A percentile compares a stretch with the other conserved stretches of the same genome.
Evolutionary conservation across 805 yeast genomes (phyloP).

Genomic region (Saccharomycopsis capsularis): DNA sequence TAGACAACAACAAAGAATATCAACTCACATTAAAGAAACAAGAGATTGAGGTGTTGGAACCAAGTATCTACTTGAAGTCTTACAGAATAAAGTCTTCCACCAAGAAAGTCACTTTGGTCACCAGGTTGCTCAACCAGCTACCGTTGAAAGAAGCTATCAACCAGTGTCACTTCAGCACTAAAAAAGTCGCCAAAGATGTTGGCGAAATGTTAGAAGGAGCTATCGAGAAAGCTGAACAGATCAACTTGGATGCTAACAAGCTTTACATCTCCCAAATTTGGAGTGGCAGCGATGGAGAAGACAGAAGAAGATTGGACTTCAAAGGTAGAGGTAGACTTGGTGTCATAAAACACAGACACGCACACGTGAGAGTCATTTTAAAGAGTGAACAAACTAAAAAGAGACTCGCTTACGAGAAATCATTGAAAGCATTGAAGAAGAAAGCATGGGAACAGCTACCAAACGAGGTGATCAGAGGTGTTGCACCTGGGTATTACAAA

Average conservation of each 20-base stretch:
- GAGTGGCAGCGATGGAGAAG: constrained; percentile 84
- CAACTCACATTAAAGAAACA: constrained; percentile 49
- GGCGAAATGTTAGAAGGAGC: constrained; percentile 71
- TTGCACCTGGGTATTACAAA: constrained; percentile 44
- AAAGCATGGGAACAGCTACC: constrained; percentile 48
- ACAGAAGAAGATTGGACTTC: constrained; percentile 63
- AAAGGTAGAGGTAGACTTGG: constrained; percentile 93
- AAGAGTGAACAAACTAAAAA: constrained; percentile 57
- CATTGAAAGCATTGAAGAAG: constrained; percentile 38
- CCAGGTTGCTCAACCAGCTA: constrained; percentile 68
- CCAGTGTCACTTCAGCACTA: constrained; percentile 82
- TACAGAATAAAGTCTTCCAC: constrained; percentile 79
- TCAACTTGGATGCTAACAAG: constrained; percentile 53
- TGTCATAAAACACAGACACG: constrained; percentile 62
- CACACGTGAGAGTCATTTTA: constrained; percentile 74
- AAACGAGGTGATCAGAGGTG: constrained; percentile 41
- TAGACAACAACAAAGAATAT: constrained; percentile 39
- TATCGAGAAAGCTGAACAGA: constrained; percentile 54
- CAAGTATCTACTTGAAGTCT: constrained; percentile 75
- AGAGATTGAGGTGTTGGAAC: constrained; percentile 78
- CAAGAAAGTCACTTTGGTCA: constrained; percentile 77
- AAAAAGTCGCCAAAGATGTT: constrained; percentile 71
- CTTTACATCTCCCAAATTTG: constrained; percentile 75
- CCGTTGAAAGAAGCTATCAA: constrained; percentile 75
- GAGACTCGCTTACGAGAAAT: constrained; percentile 54